Evolutionary conservation across 495 filamentous ascomycete genomes (phyloP).

Genomic region (Penicillium turbatum): DNA sequence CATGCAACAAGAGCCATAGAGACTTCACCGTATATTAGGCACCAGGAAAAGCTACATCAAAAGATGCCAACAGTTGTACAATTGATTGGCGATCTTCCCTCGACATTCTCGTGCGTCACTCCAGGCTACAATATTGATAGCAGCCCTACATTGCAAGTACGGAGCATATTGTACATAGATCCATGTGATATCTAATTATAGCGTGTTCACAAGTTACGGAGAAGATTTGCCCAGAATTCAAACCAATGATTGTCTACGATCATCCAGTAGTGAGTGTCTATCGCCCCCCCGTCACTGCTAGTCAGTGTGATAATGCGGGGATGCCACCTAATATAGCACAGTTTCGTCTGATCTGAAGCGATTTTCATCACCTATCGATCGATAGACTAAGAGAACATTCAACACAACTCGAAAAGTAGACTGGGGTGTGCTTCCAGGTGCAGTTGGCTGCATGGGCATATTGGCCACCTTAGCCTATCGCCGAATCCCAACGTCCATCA

Average conservation of each 20-base stretch:
- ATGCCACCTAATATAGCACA: not conserved
- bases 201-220: not conserved
- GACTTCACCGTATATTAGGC: too few species aligned
- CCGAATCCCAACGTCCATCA: not conserved
- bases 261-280: not conserved
- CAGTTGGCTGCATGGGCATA: conserved; percentile 3
- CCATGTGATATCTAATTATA: not conserved
- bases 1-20: too few species aligned
- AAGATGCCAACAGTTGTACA: too few species aligned
- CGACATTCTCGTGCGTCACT: too few species aligned
- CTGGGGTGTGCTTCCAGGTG: not conserved
- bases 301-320: conserved; percentile 6
- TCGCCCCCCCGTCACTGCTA: not conserved
- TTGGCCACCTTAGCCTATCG: not conserved
- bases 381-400: not conserved
- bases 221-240: not conserved
- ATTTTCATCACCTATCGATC: not conserved
- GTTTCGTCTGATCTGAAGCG: not conserved
- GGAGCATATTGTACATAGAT: not conserved
- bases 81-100: too few species aligned
- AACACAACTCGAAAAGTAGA: not conserved
- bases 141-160: too few species aligned
- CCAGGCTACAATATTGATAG: not conserved
- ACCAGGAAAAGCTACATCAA: too few species aligned
- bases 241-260: not conserved